A percentile compares a stretch with the other conserved stretches of the same genome.
Conservation (phyloP, 805 yeast species). For the Metschnikowia lachancei region DNA sequence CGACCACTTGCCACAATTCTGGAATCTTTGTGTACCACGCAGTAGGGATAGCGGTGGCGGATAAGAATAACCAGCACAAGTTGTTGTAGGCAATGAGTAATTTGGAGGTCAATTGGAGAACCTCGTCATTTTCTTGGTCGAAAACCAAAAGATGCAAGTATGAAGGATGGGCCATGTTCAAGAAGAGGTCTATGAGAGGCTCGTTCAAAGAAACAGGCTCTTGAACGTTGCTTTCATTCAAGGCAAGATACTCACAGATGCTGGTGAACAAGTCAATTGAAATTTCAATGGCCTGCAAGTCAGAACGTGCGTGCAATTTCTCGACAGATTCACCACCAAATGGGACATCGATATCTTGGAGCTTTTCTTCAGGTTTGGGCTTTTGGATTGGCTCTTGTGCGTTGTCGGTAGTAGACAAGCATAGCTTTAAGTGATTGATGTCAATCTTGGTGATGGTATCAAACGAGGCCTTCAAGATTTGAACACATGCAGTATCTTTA, state of each 20-base stretch:
- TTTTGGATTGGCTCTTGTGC: conserved; percentile 36
- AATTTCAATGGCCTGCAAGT: conserved; percentile 64
- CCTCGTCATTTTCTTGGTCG: conserved; percentile 27
- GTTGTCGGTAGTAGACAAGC: conserved; percentile 27
- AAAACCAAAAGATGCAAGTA: conserved; percentile 41
- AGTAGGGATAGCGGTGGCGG: conserved; percentile 31
- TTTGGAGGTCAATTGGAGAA: conserved; percentile 47
- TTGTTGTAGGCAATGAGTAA: conserved; percentile 70
- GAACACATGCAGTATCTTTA: conserved; percentile 21
- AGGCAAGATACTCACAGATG: conserved; percentile 54
- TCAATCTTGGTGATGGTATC: conserved; percentile 28
- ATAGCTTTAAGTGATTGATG: conserved; percentile 17
- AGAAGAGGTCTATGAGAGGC: conserved; percentile 21
- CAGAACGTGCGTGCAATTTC: conserved; percentile 46
- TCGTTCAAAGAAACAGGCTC: conserved; percentile 24
- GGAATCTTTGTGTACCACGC: conserved; percentile 37
- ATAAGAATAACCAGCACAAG: conserved; percentile 54
- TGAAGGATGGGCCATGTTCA: conserved; percentile 24
- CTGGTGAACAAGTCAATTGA: conserved; percentile 76
- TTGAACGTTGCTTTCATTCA: conserved; percentile 26
- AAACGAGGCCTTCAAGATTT: conserved; percentile 24
- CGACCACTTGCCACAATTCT: conserved; percentile 31
- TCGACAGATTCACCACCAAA: conserved; percentile 31
- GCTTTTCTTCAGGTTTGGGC: conserved; percentile 14
- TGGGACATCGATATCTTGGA: conserved; percentile 25